Conservation (phyloP, 164 flowering plant genomes). For the Platanus orientalis region DNA sequence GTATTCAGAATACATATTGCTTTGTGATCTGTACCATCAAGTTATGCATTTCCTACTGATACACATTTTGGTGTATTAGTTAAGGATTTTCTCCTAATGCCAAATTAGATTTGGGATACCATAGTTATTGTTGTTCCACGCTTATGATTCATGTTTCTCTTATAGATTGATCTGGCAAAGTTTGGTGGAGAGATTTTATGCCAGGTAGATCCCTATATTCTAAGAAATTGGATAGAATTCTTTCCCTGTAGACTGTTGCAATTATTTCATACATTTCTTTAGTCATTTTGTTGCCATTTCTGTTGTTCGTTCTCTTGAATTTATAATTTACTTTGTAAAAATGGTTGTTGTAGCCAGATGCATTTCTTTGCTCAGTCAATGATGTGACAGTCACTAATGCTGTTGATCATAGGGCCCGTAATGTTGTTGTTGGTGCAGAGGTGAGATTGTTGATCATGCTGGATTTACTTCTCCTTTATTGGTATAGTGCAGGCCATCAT, state of each 20-base stretch:
- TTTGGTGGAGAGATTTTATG: conserved; percentile 90
- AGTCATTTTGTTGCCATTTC: not conserved
- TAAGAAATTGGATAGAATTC: not conserved
- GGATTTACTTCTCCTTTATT: not conserved
- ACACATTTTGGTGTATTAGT: not conserved
- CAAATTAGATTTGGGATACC: not conserved
- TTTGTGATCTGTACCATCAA: not conserved
- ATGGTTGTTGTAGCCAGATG: conserved; percentile 88
- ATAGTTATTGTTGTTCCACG: not conserved
- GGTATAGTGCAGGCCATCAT: not conserved
- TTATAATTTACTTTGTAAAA: conserved; percentile 11
- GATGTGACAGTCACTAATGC: conserved; percentile 85
- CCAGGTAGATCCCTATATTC: conserved; percentile 53
- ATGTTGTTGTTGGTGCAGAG: conserved; percentile 62
- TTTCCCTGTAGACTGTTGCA: not conserved
- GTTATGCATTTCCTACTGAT: not conserved
- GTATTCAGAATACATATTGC: conserved; percentile 18
- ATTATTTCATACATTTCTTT: not conserved
- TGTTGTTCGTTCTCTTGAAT: not conserved
- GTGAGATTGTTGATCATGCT: conserved; percentile 37
- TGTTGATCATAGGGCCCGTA: conserved; percentile 74
- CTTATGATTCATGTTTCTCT: conserved; percentile 12
- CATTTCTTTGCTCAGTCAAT: conserved; percentile 90
- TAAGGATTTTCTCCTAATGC: not conserved
- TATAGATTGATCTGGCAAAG: conserved; percentile 86